Conservation (phyloP, 2,329 filamentous ascomycete species). For the Colletotrichum orchidophilum region DNA sequence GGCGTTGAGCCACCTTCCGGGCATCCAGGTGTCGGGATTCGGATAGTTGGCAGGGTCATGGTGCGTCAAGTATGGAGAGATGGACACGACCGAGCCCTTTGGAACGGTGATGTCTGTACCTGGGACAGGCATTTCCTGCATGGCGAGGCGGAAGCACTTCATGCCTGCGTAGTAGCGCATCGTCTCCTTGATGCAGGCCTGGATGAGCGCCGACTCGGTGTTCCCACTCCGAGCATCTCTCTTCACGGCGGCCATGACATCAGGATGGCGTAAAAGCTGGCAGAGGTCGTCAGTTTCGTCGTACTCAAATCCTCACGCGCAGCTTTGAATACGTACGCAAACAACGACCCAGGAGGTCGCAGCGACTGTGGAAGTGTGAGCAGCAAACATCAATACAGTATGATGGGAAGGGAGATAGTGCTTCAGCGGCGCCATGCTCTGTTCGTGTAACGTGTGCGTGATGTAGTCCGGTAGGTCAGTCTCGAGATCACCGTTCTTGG, state of each 20-base stretch:
- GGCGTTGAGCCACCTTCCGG: slow-evolving; percentile 34
- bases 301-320: too few species aligned
- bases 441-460: slow-evolving; percentile 33
- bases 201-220: slow-evolving; percentile 25
- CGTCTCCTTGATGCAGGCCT: slow-evolving; percentile 36
- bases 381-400: slow-evolving; percentile 34
- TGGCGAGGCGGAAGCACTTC: slow-evolving; percentile 11
- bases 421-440: slow-evolving; percentile 25
- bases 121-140: slow-evolving; percentile 9
- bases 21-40: slow-evolving; percentile 32
- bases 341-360: slow-evolving; percentile 33
- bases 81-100: slow-evolving; percentile 31
- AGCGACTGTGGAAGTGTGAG: slow-evolving; percentile 33
- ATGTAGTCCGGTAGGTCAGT: slow-evolving; percentile 33
- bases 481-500: slow-evolving; percentile 15
- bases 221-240: slow-evolving; percentile 28
- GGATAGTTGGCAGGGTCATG: slow-evolving; percentile 29
- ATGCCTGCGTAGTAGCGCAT: slow-evolving; percentile 32
- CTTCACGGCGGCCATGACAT: slow-evolving; percentile 30
- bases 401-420: slow-evolving; percentile 29
- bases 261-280: slow-evolving; percentile 34
- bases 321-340: slow-evolving; percentile 20
- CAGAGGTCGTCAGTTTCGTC: not conserved
- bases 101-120: slow-evolving; percentile 15
- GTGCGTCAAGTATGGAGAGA: slow-evolving; percentile 30